Evolutionary conservation across 208 protist genomes (phyloP), one percentile per base, ranked within the genome.

Genomic region (Acanthamoeba triangularis): DNA sequence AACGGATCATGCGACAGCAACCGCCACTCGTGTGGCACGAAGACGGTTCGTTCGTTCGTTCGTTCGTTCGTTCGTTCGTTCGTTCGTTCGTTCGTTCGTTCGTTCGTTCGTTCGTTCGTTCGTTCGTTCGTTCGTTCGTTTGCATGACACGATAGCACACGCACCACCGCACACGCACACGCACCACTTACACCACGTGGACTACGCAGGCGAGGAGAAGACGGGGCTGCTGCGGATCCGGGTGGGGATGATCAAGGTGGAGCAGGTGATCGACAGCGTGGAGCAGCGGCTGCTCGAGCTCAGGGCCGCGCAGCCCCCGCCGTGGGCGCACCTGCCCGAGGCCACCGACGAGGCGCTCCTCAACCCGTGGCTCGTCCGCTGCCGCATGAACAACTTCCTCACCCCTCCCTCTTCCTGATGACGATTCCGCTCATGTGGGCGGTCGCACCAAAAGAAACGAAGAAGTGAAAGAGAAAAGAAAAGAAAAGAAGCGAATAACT

Each of bases 11-110:
- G 59, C 52, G 23, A 10, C 16, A 23, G 20, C 3, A 72, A 7
- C 85, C 59, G 35, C 85, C 85, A 1, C 30, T 76, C 37, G 85
- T 92, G 56, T 92, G 85, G 85, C 85, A 61, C 78, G 78, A 87
- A 52, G 78, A 87, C 47, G 47, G 78, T 87, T 30, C 47, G 20
- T 56, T 4, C 25, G 37, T 56, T 2, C n/a, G 5, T 4, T 14
- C 11, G 28, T n/a, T n/a, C n/a, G n/a, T n/a, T n/a, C n/a, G n/a
- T n/a, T n/a, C n/a, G n/a, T n/a, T n/a, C n/a, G n/a, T n/a, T n/a
- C n/a, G n/a, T n/a, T n/a, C n/a, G n/a, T n/a, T n/a, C n/a, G n/a
- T n/a, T n/a, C n/a, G n/a, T n/a, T n/a, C n/a, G n/a, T n/a, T n/a
- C n/a, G n/a, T n/a, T n/a, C n/a, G n/a, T n/a, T n/a, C n/a, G n/a